Base-by-base conservation (phyloP, 306 rosid species). In the Malus domestica region DNA sequence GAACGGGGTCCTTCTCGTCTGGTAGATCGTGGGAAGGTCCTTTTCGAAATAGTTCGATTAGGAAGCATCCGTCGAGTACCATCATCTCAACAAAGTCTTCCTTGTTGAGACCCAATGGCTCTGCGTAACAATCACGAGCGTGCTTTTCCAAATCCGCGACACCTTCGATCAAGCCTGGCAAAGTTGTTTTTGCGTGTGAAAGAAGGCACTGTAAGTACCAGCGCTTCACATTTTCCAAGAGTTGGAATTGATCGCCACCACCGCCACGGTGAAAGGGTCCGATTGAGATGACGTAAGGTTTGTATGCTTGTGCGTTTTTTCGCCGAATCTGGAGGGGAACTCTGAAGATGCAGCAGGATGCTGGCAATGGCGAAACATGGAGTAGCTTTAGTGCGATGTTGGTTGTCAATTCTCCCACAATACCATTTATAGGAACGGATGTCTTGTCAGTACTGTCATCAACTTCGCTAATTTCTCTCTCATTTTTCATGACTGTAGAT, bases 61-160 rank as follows among this genome's bases (percentile, higher is more conserved):
- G 16, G 55, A 83, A 83, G 66, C 87, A 83, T n/a, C 76, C 84
- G n/a, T 83, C 87, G 13, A 76, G 62, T 3, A 80, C 58, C 81
- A 83, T 67, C 30, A 83, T 70, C 46, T 72, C 68, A 7, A 59
- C 6, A 20, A 83, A 71, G 2, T 79, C 33, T 1, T 18, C 8
- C 3, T 14, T 1, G 8, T 2, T 25, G 40, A 49, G 10, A 9
- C 2, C 45, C 16, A 79, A 30, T 19, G 57, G 18, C 12, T 58
- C 62, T 0, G 68, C 75, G 22, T 79, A 83, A 68, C 33, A 58
- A 1, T 6, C 5, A 0, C 67, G 68, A 0, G 78, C 76, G 1
- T 2, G 22, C 25, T n/a, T 4, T 0, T 38, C 9, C 42, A 38
- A 38, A 38, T 45, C 10, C 1, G 0, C 0, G 12, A 57, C 10